phyloP scores from a whole-genome alignment of 768 basidiomycete species.

The Boletus fagicola region DNA sequence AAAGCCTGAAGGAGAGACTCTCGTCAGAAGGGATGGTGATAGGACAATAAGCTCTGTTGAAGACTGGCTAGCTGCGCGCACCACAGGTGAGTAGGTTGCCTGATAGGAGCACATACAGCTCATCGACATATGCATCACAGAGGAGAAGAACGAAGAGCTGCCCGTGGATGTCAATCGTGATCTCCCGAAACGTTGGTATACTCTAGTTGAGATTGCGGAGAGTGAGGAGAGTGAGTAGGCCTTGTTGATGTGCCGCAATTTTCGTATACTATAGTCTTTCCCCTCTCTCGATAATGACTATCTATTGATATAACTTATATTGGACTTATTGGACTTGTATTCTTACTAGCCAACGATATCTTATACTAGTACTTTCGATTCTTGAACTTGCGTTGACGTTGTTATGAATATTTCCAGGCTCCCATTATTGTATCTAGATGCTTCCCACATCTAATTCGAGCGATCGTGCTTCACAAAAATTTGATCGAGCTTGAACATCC shows the following conservation, averaged over 20 bases:
- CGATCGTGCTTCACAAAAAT: background rate
- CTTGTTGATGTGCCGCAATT: background rate
- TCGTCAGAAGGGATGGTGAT: background rate
- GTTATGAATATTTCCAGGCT: background rate
- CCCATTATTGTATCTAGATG: background rate
- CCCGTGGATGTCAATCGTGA: background rate
- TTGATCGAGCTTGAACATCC: background rate
- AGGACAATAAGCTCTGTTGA: background rate
- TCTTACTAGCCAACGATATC: background rate
- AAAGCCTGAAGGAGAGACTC: background rate
- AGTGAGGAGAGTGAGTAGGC: background rate
- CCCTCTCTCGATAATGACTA: background rate
- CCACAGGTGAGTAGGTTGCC: background rate
- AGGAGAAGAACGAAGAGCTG: background rate
- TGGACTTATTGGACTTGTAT: background rate
- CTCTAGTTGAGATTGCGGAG: constrained; percentile 4
- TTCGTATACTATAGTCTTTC: background rate
- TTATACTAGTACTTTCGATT: background rate
- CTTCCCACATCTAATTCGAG: background rate
- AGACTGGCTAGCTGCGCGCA: background rate
- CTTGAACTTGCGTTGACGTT: background rate
- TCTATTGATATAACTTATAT: background rate
- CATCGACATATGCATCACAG: background rate
- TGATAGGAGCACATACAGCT: background rate
- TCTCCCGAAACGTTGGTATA: constrained; percentile 8